These are phyloP conservation scores for Cryphonectria carpinicola DNA, from an alignment of 2,329 filamentous ascomycete species.

Conservation along the genomic window DNA sequence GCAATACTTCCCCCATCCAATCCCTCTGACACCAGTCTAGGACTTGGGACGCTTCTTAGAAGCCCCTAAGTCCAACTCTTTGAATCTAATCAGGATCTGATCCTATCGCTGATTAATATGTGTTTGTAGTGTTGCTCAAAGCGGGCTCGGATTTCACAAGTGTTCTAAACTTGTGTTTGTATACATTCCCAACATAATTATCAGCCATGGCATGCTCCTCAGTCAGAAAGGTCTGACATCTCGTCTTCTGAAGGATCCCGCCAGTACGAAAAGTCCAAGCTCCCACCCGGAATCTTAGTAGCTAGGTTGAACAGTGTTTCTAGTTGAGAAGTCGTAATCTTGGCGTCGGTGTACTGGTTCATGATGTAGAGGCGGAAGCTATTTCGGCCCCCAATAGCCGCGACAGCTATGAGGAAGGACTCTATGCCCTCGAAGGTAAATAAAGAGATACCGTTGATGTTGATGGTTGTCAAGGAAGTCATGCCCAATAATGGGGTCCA, in stretches of 20 bases:
- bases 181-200: background rate
- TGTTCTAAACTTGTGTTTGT: background rate
- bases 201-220: background rate
- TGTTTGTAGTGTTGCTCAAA: background rate
- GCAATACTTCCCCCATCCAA: background rate
- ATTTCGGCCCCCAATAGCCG: conserved; percentile 31
- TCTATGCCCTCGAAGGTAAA: conserved; percentile 58
- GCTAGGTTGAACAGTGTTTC: conserved; percentile 34
- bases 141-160: background rate
- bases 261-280: conserved; percentile 40
- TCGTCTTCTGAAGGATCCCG: conserved; percentile 40
- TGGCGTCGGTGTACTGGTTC: conserved; percentile 38
- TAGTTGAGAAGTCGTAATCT: conserved; percentile 36
- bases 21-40: background rate
- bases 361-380: conserved; percentile 41
- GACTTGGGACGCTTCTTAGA: background rate
- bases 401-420: conserved; percentile 44
- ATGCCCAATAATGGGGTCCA: conserved; percentile 43
- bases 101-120: background rate
- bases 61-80: background rate
- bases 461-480: conserved; percentile 53
- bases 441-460: conserved; percentile 56
- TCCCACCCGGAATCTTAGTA: conserved; percentile 36
- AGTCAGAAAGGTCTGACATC: conserved; percentile 25
- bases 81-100: background rate